phyloP scores from a whole-genome alignment of 1,284 basidiomycete species.

The Fomitopsis betulina region DNA sequence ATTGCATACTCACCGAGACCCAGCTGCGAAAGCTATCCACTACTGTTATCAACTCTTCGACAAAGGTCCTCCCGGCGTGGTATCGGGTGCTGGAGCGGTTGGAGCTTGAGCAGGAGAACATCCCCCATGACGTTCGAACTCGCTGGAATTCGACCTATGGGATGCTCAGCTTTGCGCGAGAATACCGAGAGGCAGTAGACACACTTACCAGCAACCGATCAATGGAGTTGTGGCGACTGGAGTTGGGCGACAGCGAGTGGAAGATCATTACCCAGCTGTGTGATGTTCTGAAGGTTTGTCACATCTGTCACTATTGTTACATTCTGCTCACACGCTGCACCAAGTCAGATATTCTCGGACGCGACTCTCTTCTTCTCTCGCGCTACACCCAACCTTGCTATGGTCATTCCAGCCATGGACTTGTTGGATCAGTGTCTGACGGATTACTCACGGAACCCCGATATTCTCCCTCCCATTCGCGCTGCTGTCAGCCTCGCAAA shows the following conservation, averaged over 20 bases:
- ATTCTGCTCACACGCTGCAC: neutral
- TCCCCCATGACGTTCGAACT: neutral
- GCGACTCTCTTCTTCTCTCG: constrained; percentile 12
- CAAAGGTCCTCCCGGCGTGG: neutral
- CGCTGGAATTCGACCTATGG: neutral
- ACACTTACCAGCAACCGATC: neutral
- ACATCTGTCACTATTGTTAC: neutral
- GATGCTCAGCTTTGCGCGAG: neutral
- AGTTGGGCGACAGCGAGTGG: constrained; percentile 24
- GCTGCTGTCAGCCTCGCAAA: constrained; percentile 18
- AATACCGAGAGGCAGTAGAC: neutral
- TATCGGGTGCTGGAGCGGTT: neutral
- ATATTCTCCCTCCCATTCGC: neutral
- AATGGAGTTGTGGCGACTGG: constrained; percentile 11
- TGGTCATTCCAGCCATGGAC: constrained; percentile 26
- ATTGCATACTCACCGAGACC: too few relatives aligned
- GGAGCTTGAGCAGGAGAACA: neutral
- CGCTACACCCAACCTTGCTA: constrained; percentile 3
- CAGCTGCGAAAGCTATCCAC: neutral
- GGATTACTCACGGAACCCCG: constrained; percentile 1
- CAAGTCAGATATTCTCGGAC: constrained; percentile 25
- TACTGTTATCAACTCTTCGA: neutral
- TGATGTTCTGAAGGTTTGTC: constrained; percentile 20
- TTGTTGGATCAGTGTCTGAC: constrained; percentile 20
- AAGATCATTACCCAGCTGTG: constrained; percentile 15